These are phyloP conservation scores for Heterobasidion irregulare DNA, from an alignment of 1,284 basidiomycete genomes.

Conservation along the genomic window DNA sequence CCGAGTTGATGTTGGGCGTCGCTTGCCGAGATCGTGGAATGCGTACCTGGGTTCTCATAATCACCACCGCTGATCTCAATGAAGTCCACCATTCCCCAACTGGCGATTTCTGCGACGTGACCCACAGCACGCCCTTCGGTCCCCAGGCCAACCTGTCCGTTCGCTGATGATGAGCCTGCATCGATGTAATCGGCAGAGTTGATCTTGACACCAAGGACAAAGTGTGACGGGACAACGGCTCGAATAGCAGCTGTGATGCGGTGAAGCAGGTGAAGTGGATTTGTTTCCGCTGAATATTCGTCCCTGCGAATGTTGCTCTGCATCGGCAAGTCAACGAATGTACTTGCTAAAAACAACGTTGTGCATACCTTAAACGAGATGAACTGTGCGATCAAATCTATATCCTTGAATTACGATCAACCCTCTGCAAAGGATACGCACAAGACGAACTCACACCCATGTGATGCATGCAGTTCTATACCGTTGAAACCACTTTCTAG, in stretches of 20 bases:
- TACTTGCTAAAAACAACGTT: background rate
- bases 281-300: constrained; percentile 43
- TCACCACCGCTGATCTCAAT: constrained; percentile 86
- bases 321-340: background rate
- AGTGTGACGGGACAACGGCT: constrained; percentile 43
- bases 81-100: constrained; percentile 66
- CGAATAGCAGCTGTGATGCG: constrained; percentile 61
- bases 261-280: constrained; percentile 53
- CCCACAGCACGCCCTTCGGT: constrained; percentile 46
- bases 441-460: constrained; percentile 61
- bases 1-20: constrained; percentile 1
- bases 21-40: background rate
- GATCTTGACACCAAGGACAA: constrained; percentile 80
- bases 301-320: constrained; percentile 69
- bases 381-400: constrained; percentile 82
- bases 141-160: constrained; percentile 12
- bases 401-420: constrained; percentile 3
- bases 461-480: constrained; percentile 81
- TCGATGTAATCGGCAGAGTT: constrained; percentile 81
- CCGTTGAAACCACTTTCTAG: constrained; percentile 80
- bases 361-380: constrained; percentile 63
- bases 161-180: constrained; percentile 28
- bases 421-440: background rate
- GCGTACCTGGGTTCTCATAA: constrained; percentile 71
- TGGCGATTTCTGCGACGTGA: constrained; percentile 57